Evolutionary conservation across 345 rosid species (phyloP).

Genomic region (Citrus cavaleriei): DNA sequence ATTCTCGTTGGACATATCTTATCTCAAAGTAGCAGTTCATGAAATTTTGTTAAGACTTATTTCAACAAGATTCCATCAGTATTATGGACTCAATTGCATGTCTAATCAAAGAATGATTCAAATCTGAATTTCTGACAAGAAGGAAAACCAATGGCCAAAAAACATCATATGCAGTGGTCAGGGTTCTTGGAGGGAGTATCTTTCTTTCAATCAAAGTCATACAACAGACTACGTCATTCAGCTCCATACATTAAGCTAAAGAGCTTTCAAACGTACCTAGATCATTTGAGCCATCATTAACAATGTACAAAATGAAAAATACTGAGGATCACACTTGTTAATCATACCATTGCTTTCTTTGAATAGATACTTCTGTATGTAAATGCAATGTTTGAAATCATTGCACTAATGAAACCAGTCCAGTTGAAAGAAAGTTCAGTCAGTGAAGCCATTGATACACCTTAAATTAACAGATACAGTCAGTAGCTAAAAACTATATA

Average conservation of each 20-base stretch:
- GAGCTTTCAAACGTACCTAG: not conserved
- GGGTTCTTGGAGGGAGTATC: not conserved
- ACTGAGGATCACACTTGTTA: not conserved
- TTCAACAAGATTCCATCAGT: not conserved
- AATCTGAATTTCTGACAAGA: not conserved
- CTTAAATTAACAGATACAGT: constrained; percentile 19
- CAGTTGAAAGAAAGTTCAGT: constrained; percentile 59
- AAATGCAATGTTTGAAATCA: constrained; percentile 51
- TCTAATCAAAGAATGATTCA: not conserved
- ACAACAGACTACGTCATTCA: not conserved
- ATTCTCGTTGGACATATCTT: not conserved
- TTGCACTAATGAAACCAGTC: constrained; percentile 51
- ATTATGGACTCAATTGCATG: not conserved
- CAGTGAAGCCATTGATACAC: constrained; percentile 56
- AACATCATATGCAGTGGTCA: not conserved
- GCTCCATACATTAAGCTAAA: not conserved
- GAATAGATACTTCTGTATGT: constrained; percentile 55
- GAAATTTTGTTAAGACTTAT: not conserved
- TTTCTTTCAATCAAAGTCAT: not conserved
- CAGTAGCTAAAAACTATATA: not conserved
- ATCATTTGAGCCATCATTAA: not conserved
- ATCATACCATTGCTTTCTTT: constrained; percentile 50
- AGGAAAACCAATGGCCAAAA: not conserved
- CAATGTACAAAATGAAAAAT: not conserved
- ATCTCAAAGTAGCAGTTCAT: not conserved